These are phyloP conservation scores for Aspergillus haitiensis DNA, from an alignment of 495 filamentous ascomycete species.

Conservation along the genomic window DNA sequence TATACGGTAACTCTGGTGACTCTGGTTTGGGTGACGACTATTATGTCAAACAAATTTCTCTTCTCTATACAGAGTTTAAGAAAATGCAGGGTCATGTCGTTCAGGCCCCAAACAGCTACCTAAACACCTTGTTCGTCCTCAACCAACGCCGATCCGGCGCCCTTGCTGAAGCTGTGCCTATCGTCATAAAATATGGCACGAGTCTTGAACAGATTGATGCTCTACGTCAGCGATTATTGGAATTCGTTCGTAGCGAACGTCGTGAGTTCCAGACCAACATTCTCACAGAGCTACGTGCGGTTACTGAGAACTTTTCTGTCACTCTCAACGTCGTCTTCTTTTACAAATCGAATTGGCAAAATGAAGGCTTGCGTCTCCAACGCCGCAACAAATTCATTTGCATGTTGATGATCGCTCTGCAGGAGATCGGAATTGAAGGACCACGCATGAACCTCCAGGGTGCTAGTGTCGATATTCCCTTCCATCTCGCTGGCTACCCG, in stretches of 20 bases:
- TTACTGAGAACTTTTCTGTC: slow-evolving; percentile 66
- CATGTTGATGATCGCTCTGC: slow-evolving; percentile 83
- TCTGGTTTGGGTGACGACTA: slow-evolving; percentile 82
- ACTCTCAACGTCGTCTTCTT: slow-evolving; percentile 96
- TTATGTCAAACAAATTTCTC: slow-evolving; percentile 89
- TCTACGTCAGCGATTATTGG: slow-evolving; percentile 77
- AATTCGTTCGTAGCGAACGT: slow-evolving; percentile 83
- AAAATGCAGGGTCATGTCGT: slow-evolving; percentile 97
- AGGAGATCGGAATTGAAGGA: slow-evolving; percentile 85
- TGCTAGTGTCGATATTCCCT: slow-evolving; percentile 55
- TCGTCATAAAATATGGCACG: slow-evolving; percentile 87
- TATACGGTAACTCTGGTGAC: slow-evolving; percentile 87
- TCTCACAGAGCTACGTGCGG: slow-evolving; percentile 76
- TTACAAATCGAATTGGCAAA: slow-evolving; percentile 94
- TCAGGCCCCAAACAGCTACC: slow-evolving; percentile 90
- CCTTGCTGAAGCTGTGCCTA: slow-evolving; percentile 81
- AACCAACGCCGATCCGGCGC: slow-evolving; percentile 90
- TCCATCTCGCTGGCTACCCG: slow-evolving; percentile 54
- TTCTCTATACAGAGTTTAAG: slow-evolving; percentile 98
- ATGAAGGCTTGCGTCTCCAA: slow-evolving; percentile 85
- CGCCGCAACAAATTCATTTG: slow-evolving; percentile 95
- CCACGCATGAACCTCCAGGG: slow-evolving; percentile 76
- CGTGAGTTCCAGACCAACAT: slow-evolving; percentile 90
- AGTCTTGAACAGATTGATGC: slow-evolving; percentile 81
- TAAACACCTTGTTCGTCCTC: slow-evolving; percentile 91